Base-by-base conservation (phyloP, 2,329 filamentous ascomycete genomes). In the Penicillium expansum region DNA sequence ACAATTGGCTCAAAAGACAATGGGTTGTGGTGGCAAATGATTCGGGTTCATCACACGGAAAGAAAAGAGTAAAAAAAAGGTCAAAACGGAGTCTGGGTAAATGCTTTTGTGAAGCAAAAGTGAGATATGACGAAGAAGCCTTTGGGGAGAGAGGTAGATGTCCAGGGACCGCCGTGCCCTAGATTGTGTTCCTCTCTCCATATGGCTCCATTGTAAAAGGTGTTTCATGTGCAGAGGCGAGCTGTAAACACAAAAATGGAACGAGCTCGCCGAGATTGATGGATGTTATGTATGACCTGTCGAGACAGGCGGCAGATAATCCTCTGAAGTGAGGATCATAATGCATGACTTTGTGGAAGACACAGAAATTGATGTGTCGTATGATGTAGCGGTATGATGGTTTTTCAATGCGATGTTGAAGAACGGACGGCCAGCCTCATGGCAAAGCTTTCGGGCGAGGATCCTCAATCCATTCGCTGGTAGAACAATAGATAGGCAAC, bases 401-500 rank as follows among this genome's bases (percentile, higher is more conserved):
- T 55, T 39, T 58, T 55, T 35, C 42, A 48, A 57, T 38, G 30
- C 16, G 24, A 49, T 20, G 22, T 22, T 6, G 29, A 49, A 8
- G 22, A 33, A 39, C 7, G 35, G 33, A 32, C 5, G 27, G 10
- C 10, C 39, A 20, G 39, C 16, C 20, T n/a, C 16, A 24, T 35
- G 30, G 38, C 29, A 18, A 44, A 52, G 38, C 20, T 35, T 14
- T 49, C 14, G 30, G 29, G 30, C 10, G 38, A 27, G 20, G 22
- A 18, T 8, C n/a, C 42, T 70, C 61, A 73, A 56, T 64, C 68
- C 57, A 94, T 84, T 68, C 86, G 86, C 78, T 97, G 89, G 75
- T 99, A 99, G 77, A 99, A 96, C 70, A 99, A 78, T 64, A 99
- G 85, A 76, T 99, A 99, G 4, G 94, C 94, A 57, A 97, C 93